These are phyloP conservation scores for Geotrichum europaeum DNA, from an alignment of 1,139 yeast species.

Conservation along the genomic window DNA sequence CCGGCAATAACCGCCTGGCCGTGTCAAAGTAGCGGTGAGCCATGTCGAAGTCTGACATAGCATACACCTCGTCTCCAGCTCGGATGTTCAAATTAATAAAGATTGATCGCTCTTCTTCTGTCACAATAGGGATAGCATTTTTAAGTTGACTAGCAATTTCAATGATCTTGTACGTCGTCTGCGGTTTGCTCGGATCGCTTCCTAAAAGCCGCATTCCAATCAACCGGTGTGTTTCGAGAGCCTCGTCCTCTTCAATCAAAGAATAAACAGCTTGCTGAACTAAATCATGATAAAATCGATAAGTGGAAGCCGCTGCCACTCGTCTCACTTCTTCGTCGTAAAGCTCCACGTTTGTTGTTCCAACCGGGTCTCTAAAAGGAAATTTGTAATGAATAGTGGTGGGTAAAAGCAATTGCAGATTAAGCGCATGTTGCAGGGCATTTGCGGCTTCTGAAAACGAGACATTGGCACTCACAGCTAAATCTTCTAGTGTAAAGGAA, in stretches of 20 bases:
- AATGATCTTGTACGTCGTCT: conserved; percentile 25
- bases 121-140: conserved; percentile 28
- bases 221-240: conserved; percentile 36
- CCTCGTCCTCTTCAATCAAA: conserved; percentile 31
- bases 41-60: conserved; percentile 31
- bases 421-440: conserved; percentile 38
- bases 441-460: conserved; percentile 32
- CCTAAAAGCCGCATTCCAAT: conserved; percentile 43
- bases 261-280: conserved; percentile 38
- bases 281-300: conserved; percentile 34
- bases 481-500: conserved; percentile 42
- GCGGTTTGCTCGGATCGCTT: conserved; percentile 22
- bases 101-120: conserved; percentile 24
- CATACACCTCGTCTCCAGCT: conserved; percentile 30
- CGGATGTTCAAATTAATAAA: conserved; percentile 27
- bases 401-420: conserved; percentile 38
- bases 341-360: conserved; percentile 39
- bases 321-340: conserved; percentile 37
- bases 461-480: conserved; percentile 39
- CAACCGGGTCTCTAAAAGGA: conserved; percentile 41
- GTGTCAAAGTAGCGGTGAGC: conserved; percentile 29
- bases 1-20: conserved; percentile 25
- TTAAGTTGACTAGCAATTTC: conserved; percentile 31
- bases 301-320: conserved; percentile 39
- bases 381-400: conserved; percentile 44